Conservation (phyloP, 2,329 filamentous ascomycete genomes). For the Colletotrichum sp. region DNA sequence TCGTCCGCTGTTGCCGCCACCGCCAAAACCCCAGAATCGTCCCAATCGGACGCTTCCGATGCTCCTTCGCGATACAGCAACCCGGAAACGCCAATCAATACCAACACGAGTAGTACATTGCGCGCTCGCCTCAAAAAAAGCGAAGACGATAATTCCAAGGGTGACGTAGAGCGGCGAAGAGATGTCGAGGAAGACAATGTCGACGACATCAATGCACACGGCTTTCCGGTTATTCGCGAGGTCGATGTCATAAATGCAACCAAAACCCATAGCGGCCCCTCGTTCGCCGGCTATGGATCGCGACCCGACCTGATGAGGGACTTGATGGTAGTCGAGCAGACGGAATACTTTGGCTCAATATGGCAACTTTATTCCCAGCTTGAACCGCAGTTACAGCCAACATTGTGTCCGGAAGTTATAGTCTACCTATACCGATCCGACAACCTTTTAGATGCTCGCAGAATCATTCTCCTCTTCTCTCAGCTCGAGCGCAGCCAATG, state of each 20-base stretch:
- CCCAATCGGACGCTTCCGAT: not conserved
- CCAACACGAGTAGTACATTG: not conserved
- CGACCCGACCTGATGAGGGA: constrained; percentile 20
- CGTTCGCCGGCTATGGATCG: constrained; percentile 4
- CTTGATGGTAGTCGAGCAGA: constrained; percentile 29
- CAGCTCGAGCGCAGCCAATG: constrained; percentile 40
- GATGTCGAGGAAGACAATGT: not conserved
- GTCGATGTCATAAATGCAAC: not conserved
- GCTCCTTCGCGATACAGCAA: not conserved
- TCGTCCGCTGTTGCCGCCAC: constrained; percentile 24
- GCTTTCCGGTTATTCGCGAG: not conserved
- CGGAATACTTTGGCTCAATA: constrained; percentile 40
- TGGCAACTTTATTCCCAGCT: constrained; percentile 50
- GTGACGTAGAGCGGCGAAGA: not conserved
- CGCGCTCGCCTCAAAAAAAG: not conserved
- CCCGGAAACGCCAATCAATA: too few species aligned
- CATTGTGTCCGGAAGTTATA: constrained; percentile 39
- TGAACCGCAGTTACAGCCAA: constrained; percentile 31
- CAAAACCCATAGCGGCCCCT: constrained; percentile 15
- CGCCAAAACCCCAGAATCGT: not conserved
- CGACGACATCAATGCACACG: not conserved
- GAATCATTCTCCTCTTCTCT: constrained; percentile 50
- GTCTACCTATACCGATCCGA: constrained; percentile 47
- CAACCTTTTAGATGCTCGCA: constrained; percentile 48
- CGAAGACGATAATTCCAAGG: not conserved